Percentiles rank a stretch among this genome's conserved stretches.
phyloP scores from a whole-genome alignment of 2,329 filamentous ascomycete species.

The Dothidotthia symphoricarpi region DNA sequence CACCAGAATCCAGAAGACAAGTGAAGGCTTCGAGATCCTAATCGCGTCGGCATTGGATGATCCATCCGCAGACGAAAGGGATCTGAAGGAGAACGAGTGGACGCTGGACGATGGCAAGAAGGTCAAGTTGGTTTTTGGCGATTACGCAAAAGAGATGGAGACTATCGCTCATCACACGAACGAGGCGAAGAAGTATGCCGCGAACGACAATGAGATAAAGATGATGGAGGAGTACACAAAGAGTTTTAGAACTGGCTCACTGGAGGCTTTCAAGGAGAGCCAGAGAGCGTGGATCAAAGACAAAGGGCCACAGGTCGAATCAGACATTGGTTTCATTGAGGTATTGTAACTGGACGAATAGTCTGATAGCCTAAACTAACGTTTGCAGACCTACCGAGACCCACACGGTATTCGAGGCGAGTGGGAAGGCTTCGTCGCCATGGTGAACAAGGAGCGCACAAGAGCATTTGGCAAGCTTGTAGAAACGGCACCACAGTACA shows the following conservation, averaged over 20 bases:
- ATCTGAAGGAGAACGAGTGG: conserved; percentile 48
- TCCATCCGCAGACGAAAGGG: conserved; percentile 42
- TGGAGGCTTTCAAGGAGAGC: conserved; percentile 52
- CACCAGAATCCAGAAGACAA: conserved; percentile 49
- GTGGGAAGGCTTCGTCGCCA: conserved; percentile 54
- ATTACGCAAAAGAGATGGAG: conserved; percentile 48
- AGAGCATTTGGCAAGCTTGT: conserved; percentile 84
- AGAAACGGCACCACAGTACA: conserved; percentile 73
- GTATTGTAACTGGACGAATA: no score
- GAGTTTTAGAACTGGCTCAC: conserved; percentile 51
- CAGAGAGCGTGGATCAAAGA: conserved; percentile 56
- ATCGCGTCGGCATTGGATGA: conserved; percentile 49
- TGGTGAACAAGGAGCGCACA: conserved; percentile 89
- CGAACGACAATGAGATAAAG: conserved; percentile 46
- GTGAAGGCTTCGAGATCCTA: conserved; percentile 48
- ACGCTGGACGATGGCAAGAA: conserved; percentile 49
- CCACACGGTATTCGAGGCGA: conserved; percentile 55
- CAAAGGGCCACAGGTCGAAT: conserved; percentile 52
- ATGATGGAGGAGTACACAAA: conserved; percentile 52
- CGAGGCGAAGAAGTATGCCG: conserved; percentile 49
- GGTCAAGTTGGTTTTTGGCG: conserved; percentile 48
- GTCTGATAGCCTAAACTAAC: no score
- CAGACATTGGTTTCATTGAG: conserved; percentile 56
- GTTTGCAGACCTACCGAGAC: conserved; percentile 49
- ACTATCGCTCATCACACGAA: conserved; percentile 48